A percentile compares a stretch with the other conserved stretches of the same genome.
Conservation (phyloP, 768 basidiomycete species). For the Heimioporus sp. region DNA sequence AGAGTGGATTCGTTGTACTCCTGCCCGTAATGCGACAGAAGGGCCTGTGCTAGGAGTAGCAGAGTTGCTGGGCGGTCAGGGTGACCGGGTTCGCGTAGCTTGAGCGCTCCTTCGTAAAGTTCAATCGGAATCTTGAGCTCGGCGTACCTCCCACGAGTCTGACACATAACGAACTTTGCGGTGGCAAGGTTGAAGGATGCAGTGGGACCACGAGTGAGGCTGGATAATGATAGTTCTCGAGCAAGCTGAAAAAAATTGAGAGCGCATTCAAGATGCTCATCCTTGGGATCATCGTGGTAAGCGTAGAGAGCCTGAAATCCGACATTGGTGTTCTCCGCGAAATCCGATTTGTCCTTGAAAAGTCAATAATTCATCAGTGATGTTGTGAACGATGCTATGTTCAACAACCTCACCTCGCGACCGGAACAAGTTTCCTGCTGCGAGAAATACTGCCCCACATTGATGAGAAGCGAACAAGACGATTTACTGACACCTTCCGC, state of each 20-base stretch:
- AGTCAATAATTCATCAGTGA: too few relatives aligned
- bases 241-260: conserved; percentile 3
- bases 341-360: not conserved
- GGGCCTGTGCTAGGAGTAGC: conserved; percentile 4
- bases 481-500: too few relatives aligned
- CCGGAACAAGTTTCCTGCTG: too few relatives aligned
- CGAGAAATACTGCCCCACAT: too few relatives aligned
- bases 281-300: not conserved
- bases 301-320: not conserved
- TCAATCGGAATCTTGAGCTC: not conserved
- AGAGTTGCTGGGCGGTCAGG: conserved; percentile 6
- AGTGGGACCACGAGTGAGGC: conserved; percentile 1
- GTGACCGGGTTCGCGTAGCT: not conserved
- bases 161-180: conserved; percentile 1
- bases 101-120: conserved; percentile 5
- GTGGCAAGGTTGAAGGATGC: conserved; percentile 14
- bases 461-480: too few relatives aligned
- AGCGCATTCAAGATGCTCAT: not conserved
- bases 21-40: not conserved
- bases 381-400: too few relatives aligned
- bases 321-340: not conserved
- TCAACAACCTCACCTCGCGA: too few relatives aligned
- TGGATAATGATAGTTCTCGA: not conserved
- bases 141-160: not conserved
- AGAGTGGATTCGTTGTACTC: not conserved